Base-by-base conservation (phyloP, 192 early-diverging fungal genomes). In the Helicostylum pulchrum region DNA sequence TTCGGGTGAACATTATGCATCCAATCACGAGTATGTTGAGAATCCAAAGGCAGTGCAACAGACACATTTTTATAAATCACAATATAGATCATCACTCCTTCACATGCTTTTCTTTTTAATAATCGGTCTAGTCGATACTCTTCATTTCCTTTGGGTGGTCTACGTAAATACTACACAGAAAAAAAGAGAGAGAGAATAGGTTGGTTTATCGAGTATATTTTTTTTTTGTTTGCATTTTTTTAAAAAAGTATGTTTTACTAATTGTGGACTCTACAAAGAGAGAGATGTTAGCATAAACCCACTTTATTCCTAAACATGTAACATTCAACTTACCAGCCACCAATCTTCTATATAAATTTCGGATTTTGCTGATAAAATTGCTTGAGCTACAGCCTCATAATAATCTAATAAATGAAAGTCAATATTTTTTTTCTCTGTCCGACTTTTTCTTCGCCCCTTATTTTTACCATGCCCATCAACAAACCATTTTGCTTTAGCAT, bases 11-110 rank as follows among this genome's bases (percentile, higher is more conserved):
- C 71, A 43, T 79, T 77, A 60, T 87, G 81, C 43, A 94, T 78
- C 75, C 82, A 83, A 66, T 75, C 74, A 70, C 92, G 87, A 10
- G 90, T 91, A 53, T 92, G 84, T 21, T 83, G 73, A 36, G 90
- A 90, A 68, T 87, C 83, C 60, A 88, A 67, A 7, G 89, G 80
- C 39, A 94, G 72, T 44, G 89, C 86, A 45, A 88, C 71, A 0
- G 83, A 83, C 30, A 92, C 77, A 56, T 94, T 91, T 71, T 94
- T 92, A 76, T 93, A 94, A 9, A 94, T 78, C 0, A 90, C 79
- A 47, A 94, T 83, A 64, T 90, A 93, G 59, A 94, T 92, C 74
- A 84, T 83, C 8, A 94, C 83, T 7, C 92, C 92, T 74, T 92
- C 85, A 53, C 83, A 80, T 43, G 92, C 92, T 70, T 93, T 93